Evolutionary conservation across 2,329 filamentous ascomycete genomes (phyloP), one percentile per base, ranked within the genome.

Genomic region (Fusarium aywerte): DNA sequence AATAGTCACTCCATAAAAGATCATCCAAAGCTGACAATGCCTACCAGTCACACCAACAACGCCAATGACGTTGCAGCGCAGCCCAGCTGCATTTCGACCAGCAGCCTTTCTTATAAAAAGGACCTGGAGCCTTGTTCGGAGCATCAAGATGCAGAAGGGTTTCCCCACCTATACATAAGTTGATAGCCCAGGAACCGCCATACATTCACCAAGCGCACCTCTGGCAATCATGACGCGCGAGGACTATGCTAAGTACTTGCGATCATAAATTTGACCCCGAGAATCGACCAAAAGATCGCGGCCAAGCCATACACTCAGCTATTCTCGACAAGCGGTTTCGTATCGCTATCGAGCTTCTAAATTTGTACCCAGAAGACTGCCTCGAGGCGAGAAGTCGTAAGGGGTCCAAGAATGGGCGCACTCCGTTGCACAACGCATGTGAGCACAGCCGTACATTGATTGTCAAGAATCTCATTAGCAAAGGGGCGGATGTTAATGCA

Each of bases 381-480:
- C 21, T 65, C 8, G 57, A 60, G n/a, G 57, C n/a, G 11, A 57
- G 32, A 39, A 58, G 36, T n/a, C 43, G 32, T 3, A 50, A 23
- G 8, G 40, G 40, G 16, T 36, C 39, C 9, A 63, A 40, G 43
- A 39, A 27, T n/a, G 35, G 54, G 18, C 62, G 59, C 9, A 63
- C 59, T 36, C 62, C 62, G 8, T 47, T 65, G 15, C 62, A 63
- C 43, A 63, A 59, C n/a, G 62, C 62, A 10, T 42, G 53, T 8
- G 40, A 55, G n/a, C 32, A 50, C 16, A 43, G 47, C 13, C 25
- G 39, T 4, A 15, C 33, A 4, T 29, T 16, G 4, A 33, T 63
- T 4, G 58, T 55, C 36, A 38, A 29, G 18, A 50, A 29, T 7
- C 49, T 65, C 5, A 42, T 63, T 7, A 38, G 44, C 8, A 49